Evolutionary conservation across 331 rosid species (phyloP).

Genomic region (Quercus lobata): DNA sequence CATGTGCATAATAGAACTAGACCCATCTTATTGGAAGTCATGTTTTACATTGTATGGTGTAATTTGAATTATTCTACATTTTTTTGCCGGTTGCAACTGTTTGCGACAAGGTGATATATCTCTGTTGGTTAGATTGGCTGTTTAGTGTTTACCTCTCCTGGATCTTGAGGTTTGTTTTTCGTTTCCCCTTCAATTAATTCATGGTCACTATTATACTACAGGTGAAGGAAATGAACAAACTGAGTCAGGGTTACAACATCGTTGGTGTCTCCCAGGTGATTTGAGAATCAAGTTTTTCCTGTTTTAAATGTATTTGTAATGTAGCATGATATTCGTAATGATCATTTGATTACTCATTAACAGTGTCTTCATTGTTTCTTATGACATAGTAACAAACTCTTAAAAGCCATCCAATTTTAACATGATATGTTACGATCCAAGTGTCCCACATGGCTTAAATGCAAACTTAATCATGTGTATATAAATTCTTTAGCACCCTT

Average conservation of each 20-base stretch:
- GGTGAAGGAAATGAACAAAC: conserved; percentile 79
- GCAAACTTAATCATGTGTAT: too few species aligned
- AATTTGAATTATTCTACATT: conserved; percentile 13
- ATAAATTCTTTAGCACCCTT: neutral
- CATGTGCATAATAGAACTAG: conserved; percentile 13
- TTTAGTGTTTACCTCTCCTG: conserved; percentile 13
- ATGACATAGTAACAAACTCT: neutral
- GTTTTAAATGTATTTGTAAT: neutral
- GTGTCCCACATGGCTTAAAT: too few species aligned
- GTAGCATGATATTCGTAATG: neutral
- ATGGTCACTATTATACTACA: conserved; percentile 12
- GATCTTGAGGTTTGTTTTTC: conserved; percentile 9
- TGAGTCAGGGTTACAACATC: conserved; percentile 65
- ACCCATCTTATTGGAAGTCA: neutral
- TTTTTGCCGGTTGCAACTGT: conserved; percentile 59
- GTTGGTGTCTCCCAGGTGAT: conserved; percentile 97
- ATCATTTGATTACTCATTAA: neutral
- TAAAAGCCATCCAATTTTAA: neutral
- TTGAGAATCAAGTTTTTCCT: conserved; percentile 7
- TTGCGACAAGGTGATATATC: conserved; percentile 63
- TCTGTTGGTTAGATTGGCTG: conserved; percentile 15
- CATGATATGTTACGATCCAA: neutral
- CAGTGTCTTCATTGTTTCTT: neutral
- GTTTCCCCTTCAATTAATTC: conserved; percentile 10
- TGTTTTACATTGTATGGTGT: conserved; percentile 5